Evolutionary conservation across 305 asterid genomes (phyloP).

Genomic region (Salvia sclarea): DNA sequence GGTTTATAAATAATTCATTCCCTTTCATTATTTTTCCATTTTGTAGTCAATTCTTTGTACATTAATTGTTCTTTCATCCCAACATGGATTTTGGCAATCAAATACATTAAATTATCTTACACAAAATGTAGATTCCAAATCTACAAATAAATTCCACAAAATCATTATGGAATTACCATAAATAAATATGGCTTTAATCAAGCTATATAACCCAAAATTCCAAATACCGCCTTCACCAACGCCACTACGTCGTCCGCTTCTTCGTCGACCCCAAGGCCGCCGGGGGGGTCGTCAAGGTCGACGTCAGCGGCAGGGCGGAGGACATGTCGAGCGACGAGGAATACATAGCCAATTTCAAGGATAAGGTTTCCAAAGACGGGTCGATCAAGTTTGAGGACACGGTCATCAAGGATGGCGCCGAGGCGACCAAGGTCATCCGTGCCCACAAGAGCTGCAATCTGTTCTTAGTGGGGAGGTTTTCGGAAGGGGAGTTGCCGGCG

Average conservation of each 20-base stretch:
- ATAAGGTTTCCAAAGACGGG: constrained; percentile 34
- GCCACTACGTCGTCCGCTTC: constrained; percentile 52
- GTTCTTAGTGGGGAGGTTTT: constrained; percentile 69
- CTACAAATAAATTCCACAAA: no score
- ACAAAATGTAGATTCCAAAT: no score
- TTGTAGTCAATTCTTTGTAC: no score
- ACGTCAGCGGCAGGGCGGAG: constrained; percentile 36
- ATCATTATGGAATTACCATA: no score
- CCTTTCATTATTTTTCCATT: no score
- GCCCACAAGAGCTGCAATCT: constrained; percentile 50
- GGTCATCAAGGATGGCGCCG: constrained; percentile 37
- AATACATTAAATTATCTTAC: no score
- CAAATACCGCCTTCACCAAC: no score
- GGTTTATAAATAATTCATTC: no score
- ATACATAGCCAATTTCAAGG: constrained; percentile 45
- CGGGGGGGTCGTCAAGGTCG: constrained; percentile 39
- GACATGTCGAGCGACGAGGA: constrained; percentile 49
- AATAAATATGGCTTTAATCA: no score
- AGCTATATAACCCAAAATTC: no score
- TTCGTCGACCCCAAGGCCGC: constrained; percentile 42
- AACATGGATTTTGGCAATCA: no score
- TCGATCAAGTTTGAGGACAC: constrained; percentile 57
- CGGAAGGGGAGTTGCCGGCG: constrained; percentile 65
- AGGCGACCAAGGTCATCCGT: constrained; percentile 40
- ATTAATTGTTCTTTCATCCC: no score